Conservation (phyloP, 2,329 filamentous ascomycete species). For the Graphilbum ipis-grandicollis region DNA sequence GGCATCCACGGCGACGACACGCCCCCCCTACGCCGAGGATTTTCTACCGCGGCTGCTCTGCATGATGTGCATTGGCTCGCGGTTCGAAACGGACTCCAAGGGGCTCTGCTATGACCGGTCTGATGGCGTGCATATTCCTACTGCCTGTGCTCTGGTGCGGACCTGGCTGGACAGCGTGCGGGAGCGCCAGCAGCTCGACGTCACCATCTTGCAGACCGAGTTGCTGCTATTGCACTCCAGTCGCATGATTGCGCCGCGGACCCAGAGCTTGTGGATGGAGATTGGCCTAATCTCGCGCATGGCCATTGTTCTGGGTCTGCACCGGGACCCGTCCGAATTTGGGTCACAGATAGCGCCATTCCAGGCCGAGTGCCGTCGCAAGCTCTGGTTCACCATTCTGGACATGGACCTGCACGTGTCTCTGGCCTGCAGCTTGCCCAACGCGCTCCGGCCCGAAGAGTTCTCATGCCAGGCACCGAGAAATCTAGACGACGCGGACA, state of each 20-base stretch:
- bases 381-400: constrained; percentile 37
- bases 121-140: constrained; percentile 38
- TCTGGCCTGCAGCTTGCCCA: constrained; percentile 32
- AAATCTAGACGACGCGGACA: constrained; percentile 34
- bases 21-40: constrained; percentile 14
- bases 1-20: neutral
- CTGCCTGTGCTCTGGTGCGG: constrained; percentile 35
- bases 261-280: constrained; percentile 35
- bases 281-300: constrained; percentile 37
- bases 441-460: constrained; percentile 32
- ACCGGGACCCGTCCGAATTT: constrained; percentile 38
- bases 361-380: constrained; percentile 33
- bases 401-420: constrained; percentile 40
- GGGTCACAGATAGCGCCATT: constrained; percentile 27
- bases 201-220: constrained; percentile 35
- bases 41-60: constrained; percentile 37
- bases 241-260: constrained; percentile 28
- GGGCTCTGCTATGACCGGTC: constrained; percentile 31
- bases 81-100: constrained; percentile 31
- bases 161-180: constrained; percentile 33
- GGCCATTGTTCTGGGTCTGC: constrained; percentile 42
- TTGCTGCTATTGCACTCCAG: constrained; percentile 34
- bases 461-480: constrained; percentile 34
- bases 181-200: constrained; percentile 33
- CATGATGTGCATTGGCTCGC: constrained; percentile 33